These are phyloP conservation scores for Trypanosoma avium DNA, from an alignment of 208 protist species.

Conservation along the genomic window DNA sequence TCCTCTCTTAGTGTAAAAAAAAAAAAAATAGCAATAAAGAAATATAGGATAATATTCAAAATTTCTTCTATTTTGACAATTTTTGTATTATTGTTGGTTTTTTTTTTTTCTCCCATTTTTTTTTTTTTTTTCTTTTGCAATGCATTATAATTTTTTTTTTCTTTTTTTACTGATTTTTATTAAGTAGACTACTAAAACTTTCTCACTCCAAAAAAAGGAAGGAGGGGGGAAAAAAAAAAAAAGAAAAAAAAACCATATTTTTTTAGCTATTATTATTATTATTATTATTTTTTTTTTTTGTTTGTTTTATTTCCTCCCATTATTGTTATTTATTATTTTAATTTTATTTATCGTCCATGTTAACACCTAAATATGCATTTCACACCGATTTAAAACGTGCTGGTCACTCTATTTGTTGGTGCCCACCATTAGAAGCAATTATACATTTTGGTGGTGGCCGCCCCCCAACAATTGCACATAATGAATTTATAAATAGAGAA, in stretches of 20 bases:
- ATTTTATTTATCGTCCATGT: neutral
- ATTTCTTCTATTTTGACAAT: neutral
- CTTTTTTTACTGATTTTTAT: too few relatives aligned
- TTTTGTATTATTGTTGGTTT: neutral
- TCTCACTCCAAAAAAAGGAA: too few relatives aligned
- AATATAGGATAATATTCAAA: neutral
- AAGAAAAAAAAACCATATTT: too few relatives aligned
- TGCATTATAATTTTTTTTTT: neutral
- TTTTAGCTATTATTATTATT: too few relatives aligned
- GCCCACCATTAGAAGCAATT: constrained; percentile 33
- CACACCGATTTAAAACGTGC: constrained; percentile 35
- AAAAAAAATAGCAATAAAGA: neutral
- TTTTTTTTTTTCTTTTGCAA: neutral
- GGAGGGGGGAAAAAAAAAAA: too few relatives aligned
- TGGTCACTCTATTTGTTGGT: constrained; percentile 50
- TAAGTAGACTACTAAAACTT: too few relatives aligned
- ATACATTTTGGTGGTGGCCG: constrained; percentile 64
- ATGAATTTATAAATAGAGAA: neutral
- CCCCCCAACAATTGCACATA: constrained; percentile 28
- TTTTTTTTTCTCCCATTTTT: neutral
- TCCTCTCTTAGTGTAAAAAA: too few relatives aligned
- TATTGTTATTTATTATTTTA: neutral
- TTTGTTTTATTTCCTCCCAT: neutral
- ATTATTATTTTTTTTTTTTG: neutral
- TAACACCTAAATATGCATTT: constrained; percentile 34